Conservation (phyloP, 164 flowering plant species). For the Magnolia changhungtana region DNA sequence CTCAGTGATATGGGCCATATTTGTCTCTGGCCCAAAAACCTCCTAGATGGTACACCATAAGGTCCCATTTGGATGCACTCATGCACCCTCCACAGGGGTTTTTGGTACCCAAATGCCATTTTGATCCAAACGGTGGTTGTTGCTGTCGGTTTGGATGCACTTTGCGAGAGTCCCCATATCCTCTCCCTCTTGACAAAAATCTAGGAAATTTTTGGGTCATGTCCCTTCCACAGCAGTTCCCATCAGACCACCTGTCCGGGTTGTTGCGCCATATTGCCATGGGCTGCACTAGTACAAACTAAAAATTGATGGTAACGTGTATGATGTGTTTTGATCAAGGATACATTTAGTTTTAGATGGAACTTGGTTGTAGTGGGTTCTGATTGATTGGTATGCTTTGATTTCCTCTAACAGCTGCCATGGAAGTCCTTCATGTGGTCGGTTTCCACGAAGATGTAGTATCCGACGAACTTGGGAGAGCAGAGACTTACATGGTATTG, state of each 20-base stretch:
- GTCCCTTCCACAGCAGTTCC: too few relatives aligned
- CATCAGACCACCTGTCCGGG: background rate
- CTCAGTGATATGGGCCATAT: background rate
- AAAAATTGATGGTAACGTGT: background rate
- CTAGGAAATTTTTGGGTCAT: too few relatives aligned
- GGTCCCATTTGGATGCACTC: too few relatives aligned
- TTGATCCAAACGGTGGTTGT: too few relatives aligned
- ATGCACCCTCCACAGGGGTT: too few relatives aligned
- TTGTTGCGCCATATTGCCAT: background rate
- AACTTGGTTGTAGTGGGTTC: background rate
- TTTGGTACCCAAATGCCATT: too few relatives aligned
- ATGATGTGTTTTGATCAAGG: background rate
- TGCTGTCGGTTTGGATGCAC: too few relatives aligned
- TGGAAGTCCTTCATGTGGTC: slow-evolving; percentile 65
- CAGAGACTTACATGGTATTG: slow-evolving; percentile 64
- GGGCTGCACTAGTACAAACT: background rate
- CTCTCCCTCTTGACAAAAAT: too few relatives aligned
- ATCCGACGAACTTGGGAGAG: slow-evolving; percentile 44
- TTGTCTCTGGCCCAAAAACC: background rate
- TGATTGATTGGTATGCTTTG: background rate
- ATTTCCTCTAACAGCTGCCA: slow-evolving; percentile 54
- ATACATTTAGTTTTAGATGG: background rate
- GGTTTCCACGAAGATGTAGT: slow-evolving; percentile 73
- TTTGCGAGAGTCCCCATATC: too few relatives aligned
- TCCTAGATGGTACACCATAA: background rate